Evolutionary conservation across 2,329 filamentous ascomycete genomes (phyloP).

Genomic region (Hypoxylon sp.): DNA sequence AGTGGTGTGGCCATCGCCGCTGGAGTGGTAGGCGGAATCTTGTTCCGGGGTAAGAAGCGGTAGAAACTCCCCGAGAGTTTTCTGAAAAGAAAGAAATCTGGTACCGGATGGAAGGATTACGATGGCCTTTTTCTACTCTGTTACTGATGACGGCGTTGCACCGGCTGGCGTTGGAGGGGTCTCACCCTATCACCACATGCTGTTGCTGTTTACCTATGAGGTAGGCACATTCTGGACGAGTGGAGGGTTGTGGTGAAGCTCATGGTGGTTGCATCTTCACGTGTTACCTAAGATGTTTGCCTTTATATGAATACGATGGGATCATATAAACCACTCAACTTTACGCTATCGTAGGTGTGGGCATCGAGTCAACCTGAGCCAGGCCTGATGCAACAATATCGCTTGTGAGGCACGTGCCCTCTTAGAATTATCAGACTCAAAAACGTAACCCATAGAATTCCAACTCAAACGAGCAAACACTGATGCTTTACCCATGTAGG

Average conservation of each 20-base stretch:
- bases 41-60: conserved; percentile 65
- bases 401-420: no score
- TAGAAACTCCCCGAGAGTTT: conserved; percentile 22
- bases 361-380: no score
- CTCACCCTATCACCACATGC: conserved; percentile 15
- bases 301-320: conserved; percentile 6
- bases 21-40: conserved; percentile 87
- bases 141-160: conserved; percentile 16
- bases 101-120: neutral
- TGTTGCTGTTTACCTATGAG: conserved; percentile 8
- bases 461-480: no score
- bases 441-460: no score
- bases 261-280: no score
- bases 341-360: no score
- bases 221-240: conserved; percentile 7
- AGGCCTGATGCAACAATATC: no score
- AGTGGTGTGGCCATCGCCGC: conserved; percentile 92
- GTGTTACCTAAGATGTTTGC: no score
- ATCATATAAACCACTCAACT: conserved; percentile 10
- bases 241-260: no score
- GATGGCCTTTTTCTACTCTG: conserved; percentile 1
- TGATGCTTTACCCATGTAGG: no score
- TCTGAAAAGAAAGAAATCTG: conserved; percentile 4
- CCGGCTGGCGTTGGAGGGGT: conserved; percentile 11
- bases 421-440: no score